Base-by-base conservation (phyloP, 306 rosid species). In the Cyamopsis tetragonoloba region DNA sequence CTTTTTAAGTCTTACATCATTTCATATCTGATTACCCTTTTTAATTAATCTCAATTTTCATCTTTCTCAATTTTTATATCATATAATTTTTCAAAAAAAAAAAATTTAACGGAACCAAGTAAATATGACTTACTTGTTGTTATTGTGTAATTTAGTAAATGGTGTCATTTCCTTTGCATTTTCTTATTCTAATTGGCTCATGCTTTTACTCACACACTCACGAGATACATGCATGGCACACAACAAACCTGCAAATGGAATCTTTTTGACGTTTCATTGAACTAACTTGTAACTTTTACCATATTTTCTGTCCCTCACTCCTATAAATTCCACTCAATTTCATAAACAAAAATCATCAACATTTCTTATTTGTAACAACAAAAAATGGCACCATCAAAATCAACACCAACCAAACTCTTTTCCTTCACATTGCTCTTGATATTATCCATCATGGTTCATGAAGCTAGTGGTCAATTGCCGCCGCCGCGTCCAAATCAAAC, bases 311-410 rank as follows among this genome's bases (percentile, higher is more conserved):
- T 20, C 50, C 31, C 13, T 2, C 1, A 30, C 13, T 3, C 9
- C 67, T 57, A 79, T 79, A 77, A 81, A 72, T 62, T 10, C 11
- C 23, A 18, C 2, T n/a, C 65, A 59, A 7, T 37, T 31, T 5
- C 13, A 15, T 11, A 44, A 44, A 35, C 37, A 19, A 47, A 38
- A 31, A 35, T 31, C 76, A 62, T 27, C 34, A 60, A 17, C 1
- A 6, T 27, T 32, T 20, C 38, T 7, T 19, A 20, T 42, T 7
- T 19, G 3, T 26, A 48, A 6, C 3, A 5, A 31, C 60, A 24
- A 39, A 41, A 56, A 50, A 81, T 72, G 73, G 60, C 76, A 44
- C 27, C 65, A 6, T 4, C 55, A 63, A 24, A 55, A 23, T 44
- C 74, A 38, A 23, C 64, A 7, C 71, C 44, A 9, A 44, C 43